Conservation (phyloP, 441 rosid genomes). For the Omphalea diandra region DNA sequence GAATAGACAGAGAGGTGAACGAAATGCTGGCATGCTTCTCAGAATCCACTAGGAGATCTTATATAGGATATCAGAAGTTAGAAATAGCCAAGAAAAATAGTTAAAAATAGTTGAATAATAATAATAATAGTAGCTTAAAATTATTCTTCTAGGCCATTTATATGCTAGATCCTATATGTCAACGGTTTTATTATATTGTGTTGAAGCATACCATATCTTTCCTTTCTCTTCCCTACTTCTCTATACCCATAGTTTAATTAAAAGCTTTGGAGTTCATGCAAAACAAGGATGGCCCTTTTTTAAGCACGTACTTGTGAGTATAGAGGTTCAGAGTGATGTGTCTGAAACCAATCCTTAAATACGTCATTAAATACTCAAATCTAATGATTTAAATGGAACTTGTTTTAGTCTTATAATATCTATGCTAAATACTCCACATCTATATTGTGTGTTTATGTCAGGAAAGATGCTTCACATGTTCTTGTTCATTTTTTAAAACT, state of each 20-base stretch:
- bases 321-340: conserved; percentile 32
- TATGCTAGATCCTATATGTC: conserved; percentile 25
- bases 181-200: conserved; percentile 20
- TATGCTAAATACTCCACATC: conserved; percentile 45
- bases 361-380: conserved; percentile 37
- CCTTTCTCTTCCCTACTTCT: conserved; percentile 12
- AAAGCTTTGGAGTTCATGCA: conserved; percentile 12
- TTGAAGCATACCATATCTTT: conserved; percentile 33
- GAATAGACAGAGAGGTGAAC: conserved; percentile 44
- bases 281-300: conserved; percentile 43
- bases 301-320: conserved; percentile 43
- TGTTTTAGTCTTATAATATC: conserved; percentile 37
- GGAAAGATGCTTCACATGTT: conserved; percentile 29
- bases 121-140: conserved; percentile 26
- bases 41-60: conserved; percentile 43
- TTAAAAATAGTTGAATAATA: conserved; percentile 34
- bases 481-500: conserved; percentile 11
- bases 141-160: conserved; percentile 28
- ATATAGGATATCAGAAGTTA: conserved; percentile 48
- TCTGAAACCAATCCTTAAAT: conserved; percentile 34
- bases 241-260: background rate
- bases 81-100: conserved; percentile 28
- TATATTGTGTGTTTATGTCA: conserved; percentile 34
- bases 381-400: conserved; percentile 31
- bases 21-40: conserved; percentile 54